Percentiles rank a stretch among this genome's conserved stretches.
Conservation (phyloP, 202 grass and related monocot species). For the Schoenoplectus triqueter region DNA sequence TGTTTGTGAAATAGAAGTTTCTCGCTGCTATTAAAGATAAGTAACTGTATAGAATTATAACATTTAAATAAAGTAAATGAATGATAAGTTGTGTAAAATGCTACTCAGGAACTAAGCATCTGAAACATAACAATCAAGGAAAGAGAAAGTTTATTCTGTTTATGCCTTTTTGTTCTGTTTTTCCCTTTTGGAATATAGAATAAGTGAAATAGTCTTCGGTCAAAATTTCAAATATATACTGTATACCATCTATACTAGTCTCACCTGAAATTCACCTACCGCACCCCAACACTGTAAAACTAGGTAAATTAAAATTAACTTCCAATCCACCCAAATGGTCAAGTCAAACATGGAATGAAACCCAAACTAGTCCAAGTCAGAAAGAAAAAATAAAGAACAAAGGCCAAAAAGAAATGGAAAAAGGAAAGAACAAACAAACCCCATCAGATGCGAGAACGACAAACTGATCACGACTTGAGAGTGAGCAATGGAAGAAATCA, state of each 20-base stretch:
- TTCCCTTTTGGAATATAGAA: neutral
- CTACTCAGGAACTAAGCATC: neutral
- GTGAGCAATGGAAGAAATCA: constrained; percentile 86
- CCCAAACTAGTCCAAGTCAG: neutral
- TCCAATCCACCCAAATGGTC: constrained; percentile 9
- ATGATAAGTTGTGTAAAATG: constrained; percentile 25
- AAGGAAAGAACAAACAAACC: constrained; percentile 52
- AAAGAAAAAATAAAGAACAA: neutral
- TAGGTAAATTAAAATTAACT: constrained; percentile 15
- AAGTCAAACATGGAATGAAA: constrained; percentile 33
- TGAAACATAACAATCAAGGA: neutral
- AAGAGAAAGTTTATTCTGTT: neutral
- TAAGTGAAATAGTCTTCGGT: neutral
- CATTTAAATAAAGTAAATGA: neutral
- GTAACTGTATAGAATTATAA: neutral
- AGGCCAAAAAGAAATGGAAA: neutral
- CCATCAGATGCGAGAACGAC: constrained; percentile 94
- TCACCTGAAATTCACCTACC: constrained; percentile 25
- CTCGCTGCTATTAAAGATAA: neutral
- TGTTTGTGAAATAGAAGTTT: neutral
- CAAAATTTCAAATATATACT: neutral
- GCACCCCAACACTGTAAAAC: neutral
- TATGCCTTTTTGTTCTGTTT: neutral
- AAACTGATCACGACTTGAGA: constrained; percentile 76
- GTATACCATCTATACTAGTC: neutral